Evolutionary conservation across 345 rosid species (phyloP).

Genomic region (Hevea brasiliensis): DNA sequence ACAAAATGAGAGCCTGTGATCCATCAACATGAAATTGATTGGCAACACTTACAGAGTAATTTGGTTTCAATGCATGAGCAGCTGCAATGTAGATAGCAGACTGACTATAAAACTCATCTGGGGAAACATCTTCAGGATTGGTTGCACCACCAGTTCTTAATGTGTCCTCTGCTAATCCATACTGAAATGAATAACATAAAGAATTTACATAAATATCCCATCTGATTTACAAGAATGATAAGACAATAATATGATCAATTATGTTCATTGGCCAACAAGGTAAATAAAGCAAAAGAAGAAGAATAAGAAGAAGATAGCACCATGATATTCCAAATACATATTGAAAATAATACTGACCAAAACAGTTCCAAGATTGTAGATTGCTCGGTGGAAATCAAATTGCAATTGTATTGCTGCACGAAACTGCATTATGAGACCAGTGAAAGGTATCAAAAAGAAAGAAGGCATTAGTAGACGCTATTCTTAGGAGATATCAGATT

Average conservation of each 20-base stretch:
- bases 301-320: too few relatives aligned
- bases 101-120: constrained; percentile 89
- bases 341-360: constrained; percentile 52
- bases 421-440: constrained; percentile 55
- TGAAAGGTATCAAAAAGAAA: constrained; percentile 15
- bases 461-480: constrained; percentile 12
- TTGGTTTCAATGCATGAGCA: constrained; percentile 97
- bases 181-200: constrained; percentile 48
- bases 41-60: constrained; percentile 66
- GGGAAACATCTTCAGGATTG: constrained; percentile 67
- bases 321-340: constrained; percentile 11
- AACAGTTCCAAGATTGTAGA: constrained; percentile 98
- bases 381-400: constrained; percentile 95
- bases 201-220: constrained; percentile 3
- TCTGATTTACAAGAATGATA: not conserved
- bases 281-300: too few relatives aligned
- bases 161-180: constrained; percentile 98
- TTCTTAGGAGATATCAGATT: constrained; percentile 23
- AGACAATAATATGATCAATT: constrained; percentile 9
- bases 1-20: not conserved
- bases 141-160: constrained; percentile 71
- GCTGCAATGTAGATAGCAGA: constrained; percentile 97
- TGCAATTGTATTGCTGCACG: constrained; percentile 94
- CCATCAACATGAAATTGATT: constrained; percentile 3
- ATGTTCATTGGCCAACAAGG: constrained; percentile 17